A percentile compares a stretch with the other conserved stretches of the same genome.
Conservation (phyloP, 2,329 filamentous ascomycete genomes). For the Sclerotiophoma versabilis region DNA sequence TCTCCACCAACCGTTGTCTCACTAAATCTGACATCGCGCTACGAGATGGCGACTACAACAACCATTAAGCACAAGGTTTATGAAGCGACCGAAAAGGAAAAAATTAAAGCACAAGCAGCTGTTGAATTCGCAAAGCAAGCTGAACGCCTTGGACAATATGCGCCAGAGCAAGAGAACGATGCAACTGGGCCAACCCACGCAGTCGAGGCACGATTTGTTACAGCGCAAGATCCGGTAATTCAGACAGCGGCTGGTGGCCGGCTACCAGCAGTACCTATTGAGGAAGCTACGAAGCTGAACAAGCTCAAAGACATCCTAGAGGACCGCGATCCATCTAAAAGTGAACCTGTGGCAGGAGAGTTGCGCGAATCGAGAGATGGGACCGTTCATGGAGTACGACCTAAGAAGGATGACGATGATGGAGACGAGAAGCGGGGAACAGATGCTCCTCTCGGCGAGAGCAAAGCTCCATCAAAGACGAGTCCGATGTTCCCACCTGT, state of each 20-base stretch:
- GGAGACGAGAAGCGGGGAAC: slow-evolving; percentile 45
- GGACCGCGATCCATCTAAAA: slow-evolving; percentile 45
- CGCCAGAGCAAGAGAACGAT: slow-evolving; percentile 50
- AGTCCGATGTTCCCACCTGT: slow-evolving; percentile 85
- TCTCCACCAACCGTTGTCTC: slow-evolving; percentile 32
- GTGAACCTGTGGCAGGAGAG: slow-evolving; percentile 31
- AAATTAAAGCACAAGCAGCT: slow-evolving; percentile 50
- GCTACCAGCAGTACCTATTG: slow-evolving; percentile 71
- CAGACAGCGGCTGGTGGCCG: slow-evolving; percentile 71
- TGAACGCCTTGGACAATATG: slow-evolving; percentile 53
- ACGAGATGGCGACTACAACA: slow-evolving; percentile 35
- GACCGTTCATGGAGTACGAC: slow-evolving; percentile 48
- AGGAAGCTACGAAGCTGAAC: slow-evolving; percentile 76
- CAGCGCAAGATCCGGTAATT: slow-evolving; percentile 75
- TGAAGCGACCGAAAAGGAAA: slow-evolving; percentile 30
- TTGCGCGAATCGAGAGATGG: slow-evolving; percentile 54
- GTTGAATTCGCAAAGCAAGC: slow-evolving; percentile 69
- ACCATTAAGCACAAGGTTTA: slow-evolving; percentile 29
- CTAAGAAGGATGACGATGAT: slow-evolving; percentile 41
- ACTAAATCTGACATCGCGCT: slow-evolving; percentile 17
- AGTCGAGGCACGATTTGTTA: slow-evolving; percentile 67
- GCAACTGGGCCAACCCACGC: slow-evolving; percentile 60
- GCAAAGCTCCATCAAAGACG: slow-evolving; percentile 69
- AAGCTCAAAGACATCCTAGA: slow-evolving; percentile 62
- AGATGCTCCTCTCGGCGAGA: slow-evolving; percentile 53